Percentiles rank a stretch among this genome's conserved stretches.
Conservation (phyloP, 2,329 filamentous ascomycete genomes). For the Geoglossum cookeanum region DNA sequence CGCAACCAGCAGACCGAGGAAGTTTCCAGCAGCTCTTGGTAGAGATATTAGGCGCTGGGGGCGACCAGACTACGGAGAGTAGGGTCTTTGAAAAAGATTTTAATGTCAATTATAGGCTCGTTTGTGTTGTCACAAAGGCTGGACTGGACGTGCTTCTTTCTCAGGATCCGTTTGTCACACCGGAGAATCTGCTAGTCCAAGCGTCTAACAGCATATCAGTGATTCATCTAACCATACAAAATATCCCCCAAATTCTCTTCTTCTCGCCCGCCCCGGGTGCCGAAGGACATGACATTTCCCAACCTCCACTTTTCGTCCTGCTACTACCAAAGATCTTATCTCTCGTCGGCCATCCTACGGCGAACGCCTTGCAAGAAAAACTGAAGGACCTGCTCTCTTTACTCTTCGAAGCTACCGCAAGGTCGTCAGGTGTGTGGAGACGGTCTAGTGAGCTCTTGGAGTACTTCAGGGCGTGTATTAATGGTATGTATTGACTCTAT, state of each 20-base stretch:
- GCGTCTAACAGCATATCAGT: conserved; percentile 59
- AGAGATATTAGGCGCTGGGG: conserved; percentile 34
- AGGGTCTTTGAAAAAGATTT: conserved; percentile 42
- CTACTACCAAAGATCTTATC: conserved; percentile 38
- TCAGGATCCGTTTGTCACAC: conserved; percentile 48
- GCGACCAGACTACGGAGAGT: conserved; percentile 19
- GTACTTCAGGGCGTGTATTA: conserved; percentile 1
- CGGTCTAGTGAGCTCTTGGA: conserved; percentile 1
- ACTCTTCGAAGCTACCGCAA: conserved; percentile 6
- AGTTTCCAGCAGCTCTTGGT: conserved; percentile 60
- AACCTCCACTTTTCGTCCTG: conserved; percentile 47
- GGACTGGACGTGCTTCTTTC: conserved; percentile 51
- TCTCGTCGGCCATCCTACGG: conserved; percentile 30
- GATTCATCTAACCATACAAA: conserved; percentile 48
- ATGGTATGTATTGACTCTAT: background rate
- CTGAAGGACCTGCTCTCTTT: conserved; percentile 20
- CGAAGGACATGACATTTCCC: conserved; percentile 32
- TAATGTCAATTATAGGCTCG: conserved; percentile 64
- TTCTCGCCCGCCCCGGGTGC: conserved; percentile 24
- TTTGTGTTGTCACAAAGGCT: conserved; percentile 66
- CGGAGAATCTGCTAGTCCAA: conserved; percentile 35
- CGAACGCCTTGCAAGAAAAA: conserved; percentile 23
- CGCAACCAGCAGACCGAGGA: conserved; percentile 45
- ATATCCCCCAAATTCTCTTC: conserved; percentile 52
- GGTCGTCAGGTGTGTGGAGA: background rate